Conservation (phyloP, 2,329 filamentous ascomycete species). For the Canariomyces notabilis region DNA sequence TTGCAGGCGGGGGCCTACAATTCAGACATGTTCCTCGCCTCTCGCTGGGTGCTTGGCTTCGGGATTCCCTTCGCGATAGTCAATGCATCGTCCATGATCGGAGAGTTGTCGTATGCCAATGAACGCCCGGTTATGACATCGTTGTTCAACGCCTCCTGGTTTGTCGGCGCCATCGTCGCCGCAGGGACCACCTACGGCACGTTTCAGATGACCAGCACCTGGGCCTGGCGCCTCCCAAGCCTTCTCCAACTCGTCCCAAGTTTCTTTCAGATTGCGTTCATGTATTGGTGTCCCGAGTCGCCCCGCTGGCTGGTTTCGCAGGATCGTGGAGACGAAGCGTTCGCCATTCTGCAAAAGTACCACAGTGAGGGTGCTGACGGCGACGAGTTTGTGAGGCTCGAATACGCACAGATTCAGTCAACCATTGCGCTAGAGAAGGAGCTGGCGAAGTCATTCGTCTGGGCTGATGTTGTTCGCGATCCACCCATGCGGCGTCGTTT, state of each 20-base stretch:
- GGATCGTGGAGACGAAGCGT: constrained; percentile 50
- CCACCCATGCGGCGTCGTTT: constrained; percentile 33
- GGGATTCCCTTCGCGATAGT: constrained; percentile 33
- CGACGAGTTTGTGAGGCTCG: constrained; percentile 48
- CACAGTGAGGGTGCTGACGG: constrained; percentile 51
- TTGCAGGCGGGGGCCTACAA: constrained; percentile 32
- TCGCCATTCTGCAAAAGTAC: constrained; percentile 50
- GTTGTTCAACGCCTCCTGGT: constrained; percentile 28
- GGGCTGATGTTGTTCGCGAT: constrained; percentile 31
- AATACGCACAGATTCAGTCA: constrained; percentile 52
- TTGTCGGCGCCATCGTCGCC: constrained; percentile 32
- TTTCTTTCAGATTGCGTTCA: constrained; percentile 25
- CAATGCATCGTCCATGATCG: constrained; percentile 32
- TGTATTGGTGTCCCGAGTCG: constrained; percentile 41
- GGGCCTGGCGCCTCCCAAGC: constrained; percentile 34
- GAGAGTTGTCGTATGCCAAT: constrained; percentile 33
- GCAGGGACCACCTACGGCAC: constrained; percentile 34
- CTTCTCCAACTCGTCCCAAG: constrained; percentile 28
- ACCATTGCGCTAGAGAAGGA: constrained; percentile 44
- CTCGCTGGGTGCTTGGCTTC: constrained; percentile 31
- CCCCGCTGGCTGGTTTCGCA: constrained; percentile 46
- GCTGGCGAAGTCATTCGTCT: constrained; percentile 41
- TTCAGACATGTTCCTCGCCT: constrained; percentile 31
- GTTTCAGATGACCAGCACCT: constrained; percentile 31
- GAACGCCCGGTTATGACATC: constrained; percentile 31